These are phyloP conservation scores for Hericium alpestre DNA, from an alignment of 768 basidiomycete species.

Conservation along the genomic window DNA sequence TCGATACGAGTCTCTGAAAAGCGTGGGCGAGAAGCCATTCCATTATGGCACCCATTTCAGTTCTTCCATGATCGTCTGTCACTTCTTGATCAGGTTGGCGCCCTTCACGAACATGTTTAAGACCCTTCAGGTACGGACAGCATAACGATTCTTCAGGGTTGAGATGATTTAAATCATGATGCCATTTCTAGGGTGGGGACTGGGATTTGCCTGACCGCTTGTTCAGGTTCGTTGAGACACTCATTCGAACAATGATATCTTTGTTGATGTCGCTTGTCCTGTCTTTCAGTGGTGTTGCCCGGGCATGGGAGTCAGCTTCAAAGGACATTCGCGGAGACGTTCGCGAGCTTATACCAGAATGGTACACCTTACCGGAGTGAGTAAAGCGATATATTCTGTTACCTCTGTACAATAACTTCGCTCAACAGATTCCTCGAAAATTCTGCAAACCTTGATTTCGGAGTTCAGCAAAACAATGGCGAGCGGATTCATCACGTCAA, in stretches of 20 bases:
- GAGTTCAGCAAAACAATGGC: constrained; percentile 57
- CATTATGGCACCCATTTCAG: constrained; percentile 94
- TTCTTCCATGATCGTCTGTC: constrained; percentile 95
- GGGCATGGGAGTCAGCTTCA: constrained; percentile 79
- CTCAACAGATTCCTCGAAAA: constrained; percentile 70
- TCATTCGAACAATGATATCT: not conserved
- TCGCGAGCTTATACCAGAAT: constrained; percentile 86
- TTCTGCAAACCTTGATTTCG: constrained; percentile 68
- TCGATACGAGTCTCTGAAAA: constrained; percentile 63
- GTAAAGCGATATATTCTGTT: constrained; percentile 12
- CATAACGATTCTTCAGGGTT: not conserved
- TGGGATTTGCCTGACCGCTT: constrained; percentile 89
- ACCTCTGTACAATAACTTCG: not conserved
- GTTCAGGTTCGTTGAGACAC: constrained; percentile 44
- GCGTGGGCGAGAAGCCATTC: constrained; percentile 81
- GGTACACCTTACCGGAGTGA: constrained; percentile 75
- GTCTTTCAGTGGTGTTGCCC: constrained; percentile 51
- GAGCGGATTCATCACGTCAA: constrained; percentile 82
- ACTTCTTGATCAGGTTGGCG: constrained; percentile 80
- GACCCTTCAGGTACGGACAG: constrained; percentile 49
- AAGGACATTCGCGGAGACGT: constrained; percentile 85
- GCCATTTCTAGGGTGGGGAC: constrained; percentile 64
- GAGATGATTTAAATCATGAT: not conserved
- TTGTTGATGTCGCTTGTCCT: not conserved
- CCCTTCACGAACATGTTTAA: constrained; percentile 96